Base-by-base conservation (phyloP, 1,284 basidiomycete species). In the Lentinula novae-zelandiae region DNA sequence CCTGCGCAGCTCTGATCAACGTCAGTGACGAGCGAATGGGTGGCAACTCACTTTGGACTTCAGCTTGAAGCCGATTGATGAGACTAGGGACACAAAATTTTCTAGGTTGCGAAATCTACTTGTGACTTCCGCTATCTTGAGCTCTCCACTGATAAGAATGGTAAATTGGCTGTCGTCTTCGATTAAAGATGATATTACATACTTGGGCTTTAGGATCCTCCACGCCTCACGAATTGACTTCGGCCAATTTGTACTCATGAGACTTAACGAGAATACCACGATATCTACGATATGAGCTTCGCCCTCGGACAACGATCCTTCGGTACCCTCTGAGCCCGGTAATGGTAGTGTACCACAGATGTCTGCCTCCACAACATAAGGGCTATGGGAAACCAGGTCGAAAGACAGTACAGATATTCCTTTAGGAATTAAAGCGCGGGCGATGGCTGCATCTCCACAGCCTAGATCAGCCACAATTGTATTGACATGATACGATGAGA, bases 221-320 rank as follows among this genome's bases (percentile, higher is more conserved):
- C 92, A 92, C 2, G 92, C 92, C 73, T 99, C 96, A 36, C 90
- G 81, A 40, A 98, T 82, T 71, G 94, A 95, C 27, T 82, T 83
- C 13, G 94, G 83, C 97, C 97, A 99, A 72, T 99, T 98, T 9
- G 89, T 93, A 40, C 94, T 93, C 97, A 99, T 99, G 63, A 99
- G 78, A 69, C 94, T 96, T 63, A 99, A 79, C 48, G 95, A 94
- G 72, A 95, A 99, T 33, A 99, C 89, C 1, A 88, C 95, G 5
- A 93, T 89, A 70, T 99, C 96, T 2, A 93, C 93, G 5, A 97
- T 74, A 64, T 92, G 84, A n/a, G 82, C 87, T 64, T 82, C 77
- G 17, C 84, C 84, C 42, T 72, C 69, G 5, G 72, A 73, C 57
- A 75, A 75, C 55, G 75, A 78, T 38, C 75, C 70, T 7, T 75